These are phyloP conservation scores for Ceratobasidium papillatum DNA, from an alignment of 1,284 basidiomycete genomes.

Conservation along the genomic window DNA sequence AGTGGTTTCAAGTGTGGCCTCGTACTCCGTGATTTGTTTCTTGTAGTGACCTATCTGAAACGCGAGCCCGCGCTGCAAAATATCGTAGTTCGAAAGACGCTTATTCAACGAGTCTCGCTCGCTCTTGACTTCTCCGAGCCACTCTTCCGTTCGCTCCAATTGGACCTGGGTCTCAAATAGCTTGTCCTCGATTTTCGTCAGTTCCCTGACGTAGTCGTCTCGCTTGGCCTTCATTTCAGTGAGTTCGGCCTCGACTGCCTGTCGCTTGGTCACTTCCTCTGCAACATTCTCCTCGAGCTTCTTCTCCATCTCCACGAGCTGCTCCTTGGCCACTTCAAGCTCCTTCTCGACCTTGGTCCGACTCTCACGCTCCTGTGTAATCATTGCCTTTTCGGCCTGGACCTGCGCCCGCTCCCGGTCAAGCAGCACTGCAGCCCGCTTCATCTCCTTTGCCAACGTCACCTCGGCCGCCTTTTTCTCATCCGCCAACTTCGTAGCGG, in stretches of 20 bases:
- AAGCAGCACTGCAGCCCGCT: not conserved
- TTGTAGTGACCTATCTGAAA: too few species aligned
- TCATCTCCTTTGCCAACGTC: not conserved
- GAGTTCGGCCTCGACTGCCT: not conserved
- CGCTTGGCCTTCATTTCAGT: not conserved
- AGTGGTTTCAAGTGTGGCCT: not conserved
- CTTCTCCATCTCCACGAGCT: not conserved
- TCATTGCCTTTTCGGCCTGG: conserved; percentile 1
- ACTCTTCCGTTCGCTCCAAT: not conserved
- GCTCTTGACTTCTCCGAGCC: not conserved
- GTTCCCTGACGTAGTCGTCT: not conserved
- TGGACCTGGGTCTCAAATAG: not conserved
- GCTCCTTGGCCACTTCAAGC: not conserved
- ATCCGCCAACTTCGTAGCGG: not conserved
- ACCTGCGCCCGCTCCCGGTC: conserved; percentile 10
- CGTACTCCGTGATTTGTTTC: too few species aligned
- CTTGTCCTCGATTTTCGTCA: not conserved
- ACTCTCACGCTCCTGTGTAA: not conserved
- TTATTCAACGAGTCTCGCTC: too few species aligned
- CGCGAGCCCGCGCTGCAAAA: too few species aligned
- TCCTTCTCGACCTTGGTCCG: conserved; percentile 3
- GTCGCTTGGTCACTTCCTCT: not conserved
- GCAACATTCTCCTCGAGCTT: too few species aligned
- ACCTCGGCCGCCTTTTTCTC: conserved; percentile 16
- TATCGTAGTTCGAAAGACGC: too few species aligned